These are phyloP conservation scores for Pseudodiploospora longispora DNA, from an alignment of 2,329 filamentous ascomycete species.

Conservation along the genomic window DNA sequence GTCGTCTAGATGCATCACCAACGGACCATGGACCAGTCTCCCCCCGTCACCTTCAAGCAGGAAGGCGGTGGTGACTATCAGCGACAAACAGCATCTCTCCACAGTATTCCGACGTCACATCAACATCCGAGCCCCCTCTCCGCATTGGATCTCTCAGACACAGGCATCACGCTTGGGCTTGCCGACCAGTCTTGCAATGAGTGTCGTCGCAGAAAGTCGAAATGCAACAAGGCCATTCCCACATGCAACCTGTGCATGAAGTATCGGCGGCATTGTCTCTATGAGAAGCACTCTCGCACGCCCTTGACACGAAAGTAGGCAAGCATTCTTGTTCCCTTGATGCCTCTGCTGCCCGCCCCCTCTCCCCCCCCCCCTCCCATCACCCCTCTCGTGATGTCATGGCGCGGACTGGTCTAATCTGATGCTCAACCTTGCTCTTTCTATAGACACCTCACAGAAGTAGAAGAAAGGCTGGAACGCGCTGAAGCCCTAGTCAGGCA, in stretches of 20 bases:
- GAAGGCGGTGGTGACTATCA: too few species aligned
- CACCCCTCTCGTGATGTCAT: too few species aligned
- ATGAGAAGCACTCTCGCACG: slow-evolving; percentile 39
- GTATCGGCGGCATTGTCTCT: slow-evolving; percentile 37
- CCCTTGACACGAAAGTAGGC: slow-evolving; percentile 37
- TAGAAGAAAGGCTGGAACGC: slow-evolving; percentile 32
- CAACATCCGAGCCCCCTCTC: too few species aligned
- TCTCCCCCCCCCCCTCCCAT: too few species aligned
- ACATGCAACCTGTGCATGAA: slow-evolving; percentile 32
- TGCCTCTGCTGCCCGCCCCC: not conserved
- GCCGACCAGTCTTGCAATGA: slow-evolving; percentile 31
- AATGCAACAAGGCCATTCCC: slow-evolving; percentile 29
- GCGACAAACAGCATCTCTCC: too few species aligned
- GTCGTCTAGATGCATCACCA: too few species aligned
- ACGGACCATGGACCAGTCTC: too few species aligned
- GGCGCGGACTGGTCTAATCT: too few species aligned
- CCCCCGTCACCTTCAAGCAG: too few species aligned
- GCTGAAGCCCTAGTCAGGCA: slow-evolving; percentile 23
- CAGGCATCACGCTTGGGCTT: slow-evolving; percentile 5
- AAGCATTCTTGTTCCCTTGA: not conserved
- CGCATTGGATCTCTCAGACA: too few species aligned
- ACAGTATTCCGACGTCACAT: too few species aligned
- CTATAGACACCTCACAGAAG: slow-evolving; percentile 31
- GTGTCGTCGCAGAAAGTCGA: slow-evolving; percentile 31
- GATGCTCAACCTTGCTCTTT: not conserved